A percentile compares a stretch with the other conserved stretches of the same genome.
phyloP scores from a whole-genome alignment of 176 grass and related monocot genomes.

The Triticum timopheevii region DNA sequence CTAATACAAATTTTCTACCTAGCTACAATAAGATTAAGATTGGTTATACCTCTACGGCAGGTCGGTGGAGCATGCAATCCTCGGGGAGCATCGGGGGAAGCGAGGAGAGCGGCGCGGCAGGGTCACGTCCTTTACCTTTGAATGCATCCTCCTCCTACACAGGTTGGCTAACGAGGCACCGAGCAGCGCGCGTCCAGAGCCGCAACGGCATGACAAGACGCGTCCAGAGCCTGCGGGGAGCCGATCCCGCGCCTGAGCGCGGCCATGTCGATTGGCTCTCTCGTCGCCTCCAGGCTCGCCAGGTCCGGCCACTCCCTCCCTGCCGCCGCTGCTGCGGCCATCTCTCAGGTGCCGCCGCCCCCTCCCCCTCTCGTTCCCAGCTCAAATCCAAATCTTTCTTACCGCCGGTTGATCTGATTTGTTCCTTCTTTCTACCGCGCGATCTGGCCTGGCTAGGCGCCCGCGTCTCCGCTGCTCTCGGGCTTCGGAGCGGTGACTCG shows the following conservation, averaged over 20 bases:
- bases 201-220: too few species aligned
- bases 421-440: not conserved
- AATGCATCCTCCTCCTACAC: too few species aligned
- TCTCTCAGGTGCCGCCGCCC: slow-evolving; percentile 45
- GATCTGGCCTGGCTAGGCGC: slow-evolving; percentile 37
- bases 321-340: slow-evolving; percentile 25
- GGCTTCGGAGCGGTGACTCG: slow-evolving; percentile 57
- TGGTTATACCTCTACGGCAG: too few species aligned
- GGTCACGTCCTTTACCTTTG: too few species aligned
- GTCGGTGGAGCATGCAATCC: too few species aligned
- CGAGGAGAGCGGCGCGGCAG: too few species aligned
- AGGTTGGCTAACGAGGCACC: too few species aligned
- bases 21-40: too few species aligned
- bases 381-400: not conserved
- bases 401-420: not conserved
- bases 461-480: slow-evolving; percentile 35
- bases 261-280: slow-evolving; percentile 63
- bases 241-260: not conserved
- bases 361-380: not conserved
- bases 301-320: slow-evolving; percentile 41
- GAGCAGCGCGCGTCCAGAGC: too few species aligned
- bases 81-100: too few species aligned
- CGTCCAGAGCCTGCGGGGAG: not conserved
- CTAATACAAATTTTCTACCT: too few species aligned
- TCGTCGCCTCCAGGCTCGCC: slow-evolving; percentile 65